Base-by-base conservation (phyloP, 2,329 filamentous ascomycete species). In the Didymella glomerata region DNA sequence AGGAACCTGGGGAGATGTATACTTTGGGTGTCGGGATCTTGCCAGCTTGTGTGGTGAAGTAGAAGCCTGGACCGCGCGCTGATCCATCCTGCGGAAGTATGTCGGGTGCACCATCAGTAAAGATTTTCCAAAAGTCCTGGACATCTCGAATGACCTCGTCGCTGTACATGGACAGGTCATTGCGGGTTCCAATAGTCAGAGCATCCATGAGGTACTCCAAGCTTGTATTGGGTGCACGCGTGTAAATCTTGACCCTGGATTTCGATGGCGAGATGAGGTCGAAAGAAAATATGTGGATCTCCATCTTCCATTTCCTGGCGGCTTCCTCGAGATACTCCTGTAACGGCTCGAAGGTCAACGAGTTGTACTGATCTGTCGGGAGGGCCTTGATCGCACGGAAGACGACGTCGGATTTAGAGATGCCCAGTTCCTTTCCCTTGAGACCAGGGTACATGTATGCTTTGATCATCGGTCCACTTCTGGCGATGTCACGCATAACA, bases 121-220 rank as follows among this genome's bases (percentile, higher is more conserved):
- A 61, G 14, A 57, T 64, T 3, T 24, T 46, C 61, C 58, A 61
- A 34, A 64, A 64, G 34, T 57, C 59, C 34, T 60, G 32, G 11
- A 63, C 48, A 14, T 63, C 57, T 9, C 47, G 45, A 36, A 63
- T 52, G 10, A 54, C 57, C 48, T 63, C 45, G 2, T 47, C 50
- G n/a, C 54, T 63, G 44, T 61, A 63, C 61, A 63, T 58, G 2
- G 57, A 55, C 28, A 61, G 28, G 24, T 55, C 54, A 20, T 58
- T 48, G 20, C 61, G 32, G 10, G 57, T 57, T 22, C 57, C 61
- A 14, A 63, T 49, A 4, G 57, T 61, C 8, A 63, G 41, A 8
- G 57, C 61, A 47, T 61, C 57, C 61, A 63, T 60, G 16, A 61
- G 46, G 28, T 63, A 63, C 32, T 61, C 61, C 14, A 61, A 18